phyloP scores from a whole-genome alignment of 345 rosid species.

The Euclidium syriacum region DNA sequence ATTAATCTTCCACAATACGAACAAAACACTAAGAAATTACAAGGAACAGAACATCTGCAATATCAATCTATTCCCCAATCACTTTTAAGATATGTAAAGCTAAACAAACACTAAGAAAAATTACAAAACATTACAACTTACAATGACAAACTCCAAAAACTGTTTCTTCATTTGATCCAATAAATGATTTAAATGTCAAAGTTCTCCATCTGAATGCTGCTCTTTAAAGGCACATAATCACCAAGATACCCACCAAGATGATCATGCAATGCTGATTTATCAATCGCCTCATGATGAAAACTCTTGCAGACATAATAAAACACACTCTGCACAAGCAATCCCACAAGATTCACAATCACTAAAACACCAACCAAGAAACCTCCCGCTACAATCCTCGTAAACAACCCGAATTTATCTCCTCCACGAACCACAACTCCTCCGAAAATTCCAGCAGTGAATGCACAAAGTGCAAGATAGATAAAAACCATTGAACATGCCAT shows the following conservation, averaged over 20 bases:
- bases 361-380: constrained; percentile 75
- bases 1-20: constrained; percentile 14
- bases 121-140: constrained; percentile 25
- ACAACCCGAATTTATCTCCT: constrained; percentile 50
- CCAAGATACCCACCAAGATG: constrained; percentile 97
- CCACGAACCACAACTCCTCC: constrained; percentile 70
- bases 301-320: constrained; percentile 94
- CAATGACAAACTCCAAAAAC: constrained; percentile 17
- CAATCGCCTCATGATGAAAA: constrained; percentile 75
- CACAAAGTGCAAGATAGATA: constrained; percentile 50
- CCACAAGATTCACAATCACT: constrained; percentile 83
- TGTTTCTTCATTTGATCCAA: neutral
- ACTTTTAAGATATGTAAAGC: constrained; percentile 10
- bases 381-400: constrained; percentile 58
- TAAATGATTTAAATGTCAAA: constrained; percentile 43
- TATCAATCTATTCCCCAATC: constrained; percentile 10
- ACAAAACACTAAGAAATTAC: constrained; percentile 12
- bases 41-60: constrained; percentile 18
- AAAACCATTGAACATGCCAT: constrained; percentile 65
- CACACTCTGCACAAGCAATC: constrained; percentile 86
- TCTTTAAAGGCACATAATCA: constrained; percentile 86
- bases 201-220: constrained; percentile 88
- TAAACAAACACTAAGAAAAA: constrained; percentile 14
- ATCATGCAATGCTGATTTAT: constrained; percentile 67
- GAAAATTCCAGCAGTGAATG: constrained; percentile 40